phyloP scores from a whole-genome alignment of 345 rosid species.

The Eucalyptus globulus region DNA sequence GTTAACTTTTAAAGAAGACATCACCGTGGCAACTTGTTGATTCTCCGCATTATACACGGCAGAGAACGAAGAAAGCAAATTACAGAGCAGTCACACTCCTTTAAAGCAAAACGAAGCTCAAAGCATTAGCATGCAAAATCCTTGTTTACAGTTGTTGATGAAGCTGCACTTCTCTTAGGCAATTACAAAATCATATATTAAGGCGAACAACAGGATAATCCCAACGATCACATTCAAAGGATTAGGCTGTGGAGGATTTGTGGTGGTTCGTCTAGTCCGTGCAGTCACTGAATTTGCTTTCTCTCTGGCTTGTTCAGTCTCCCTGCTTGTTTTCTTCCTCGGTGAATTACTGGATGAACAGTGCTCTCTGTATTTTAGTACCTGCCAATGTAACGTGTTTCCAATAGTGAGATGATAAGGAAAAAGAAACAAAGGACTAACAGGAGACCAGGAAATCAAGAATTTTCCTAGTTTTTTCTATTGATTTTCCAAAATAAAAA shows the following conservation, averaged over 20 bases:
- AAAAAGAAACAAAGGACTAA: neutral
- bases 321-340: neutral
- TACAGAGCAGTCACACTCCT: neutral
- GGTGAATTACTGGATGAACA: neutral
- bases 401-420: neutral
- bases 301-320: neutral
- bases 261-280: neutral
- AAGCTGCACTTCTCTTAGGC: neutral
- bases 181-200: neutral
- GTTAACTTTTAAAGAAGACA: neutral
- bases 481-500: neutral
- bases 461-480: neutral
- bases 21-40: neutral
- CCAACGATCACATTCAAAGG: neutral
- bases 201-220: neutral
- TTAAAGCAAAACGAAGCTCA: neutral
- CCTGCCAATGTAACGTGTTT: neutral
- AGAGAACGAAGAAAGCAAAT: neutral
- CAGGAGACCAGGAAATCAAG: neutral
- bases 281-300: neutral
- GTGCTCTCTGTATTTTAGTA: neutral
- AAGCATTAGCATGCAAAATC: neutral
- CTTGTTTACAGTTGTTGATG: neutral
- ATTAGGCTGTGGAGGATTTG: neutral
- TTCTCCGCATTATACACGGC: neutral